A percentile compares a stretch with the other conserved stretches of the same genome.
These are phyloP conservation scores for Flaveria sonorensis DNA, from an alignment of 129 eudicot species.

Conservation along the genomic window DNA sequence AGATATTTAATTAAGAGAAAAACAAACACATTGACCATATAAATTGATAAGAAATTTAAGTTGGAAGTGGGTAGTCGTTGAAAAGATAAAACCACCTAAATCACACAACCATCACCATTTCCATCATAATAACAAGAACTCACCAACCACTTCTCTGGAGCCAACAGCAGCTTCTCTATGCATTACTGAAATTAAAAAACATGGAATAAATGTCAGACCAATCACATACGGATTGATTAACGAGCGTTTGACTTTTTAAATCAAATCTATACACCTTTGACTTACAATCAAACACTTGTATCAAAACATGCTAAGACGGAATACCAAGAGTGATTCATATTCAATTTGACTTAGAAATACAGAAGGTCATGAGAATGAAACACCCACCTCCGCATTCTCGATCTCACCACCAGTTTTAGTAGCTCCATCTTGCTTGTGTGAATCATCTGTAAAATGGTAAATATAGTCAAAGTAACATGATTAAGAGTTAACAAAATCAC, in stretches of 20 bases:
- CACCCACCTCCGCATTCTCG: slow-evolving; percentile 32
- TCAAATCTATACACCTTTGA: neutral
- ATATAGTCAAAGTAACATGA: neutral
- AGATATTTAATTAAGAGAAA: neutral
- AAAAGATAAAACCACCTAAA: slow-evolving; percentile 39
- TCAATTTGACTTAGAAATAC: neutral
- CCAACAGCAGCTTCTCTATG: slow-evolving; percentile 14
- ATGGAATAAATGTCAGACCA: neutral
- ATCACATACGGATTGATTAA: neutral
- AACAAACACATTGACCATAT: slow-evolving; percentile 7
- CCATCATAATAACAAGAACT: neutral
- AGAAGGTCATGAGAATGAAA: slow-evolving; percentile 8
- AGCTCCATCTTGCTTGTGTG: slow-evolving; percentile 35
- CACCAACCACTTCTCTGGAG: slow-evolving; percentile 22
- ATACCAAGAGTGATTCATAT: neutral
- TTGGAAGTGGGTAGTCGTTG: slow-evolving; percentile 36
- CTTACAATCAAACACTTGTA: slow-evolving; percentile 5
- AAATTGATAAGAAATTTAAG: slow-evolving; percentile 22
- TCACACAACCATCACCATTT: slow-evolving; percentile 13
- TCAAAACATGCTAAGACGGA: neutral
- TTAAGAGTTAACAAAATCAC: neutral
- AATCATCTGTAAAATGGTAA: slow-evolving; percentile 23
- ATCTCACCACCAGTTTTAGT: slow-evolving; percentile 37
- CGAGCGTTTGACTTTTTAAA: neutral
- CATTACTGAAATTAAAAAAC: slow-evolving; percentile 23